phyloP scores from a whole-genome alignment of 352 stramenopile genomes.

The Globisporangium rhizosaccharum region DNA sequence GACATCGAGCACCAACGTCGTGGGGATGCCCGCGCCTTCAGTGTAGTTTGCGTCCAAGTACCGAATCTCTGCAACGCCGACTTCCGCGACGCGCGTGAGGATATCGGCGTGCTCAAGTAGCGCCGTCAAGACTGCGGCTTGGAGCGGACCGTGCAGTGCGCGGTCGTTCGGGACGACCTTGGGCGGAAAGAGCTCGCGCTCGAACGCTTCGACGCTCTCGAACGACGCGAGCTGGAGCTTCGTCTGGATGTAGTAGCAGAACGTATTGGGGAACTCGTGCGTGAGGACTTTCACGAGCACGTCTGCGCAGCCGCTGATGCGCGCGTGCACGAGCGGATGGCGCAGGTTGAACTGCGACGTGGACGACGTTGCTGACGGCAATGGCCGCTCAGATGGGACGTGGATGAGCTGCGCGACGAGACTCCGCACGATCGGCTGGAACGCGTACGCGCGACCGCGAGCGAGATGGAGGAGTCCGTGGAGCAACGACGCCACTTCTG shows the following conservation, averaged over 20 bases:
- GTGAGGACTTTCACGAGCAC: slow-evolving; percentile 63
- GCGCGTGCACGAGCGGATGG: slow-evolving; percentile 34
- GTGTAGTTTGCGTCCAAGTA: slow-evolving; percentile 59
- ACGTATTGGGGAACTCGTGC: slow-evolving; percentile 73
- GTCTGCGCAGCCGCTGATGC: slow-evolving; percentile 57
- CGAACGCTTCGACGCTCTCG: slow-evolving; percentile 65
- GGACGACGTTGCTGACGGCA: slow-evolving; percentile 33
- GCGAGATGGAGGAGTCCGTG: slow-evolving; percentile 66
- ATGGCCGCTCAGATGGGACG: slow-evolving; percentile 13
- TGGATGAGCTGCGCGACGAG: slow-evolving; percentile 49
- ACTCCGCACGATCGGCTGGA: slow-evolving; percentile 44
- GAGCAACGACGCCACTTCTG: slow-evolving; percentile 50
- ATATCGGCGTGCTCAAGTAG: slow-evolving; percentile 42
- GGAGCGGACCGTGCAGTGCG: slow-evolving; percentile 49
- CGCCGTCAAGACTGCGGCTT: slow-evolving; percentile 40
- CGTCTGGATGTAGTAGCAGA: slow-evolving; percentile 66
- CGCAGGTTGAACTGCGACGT: slow-evolving; percentile 37
- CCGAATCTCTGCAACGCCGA: slow-evolving; percentile 54
- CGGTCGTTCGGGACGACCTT: slow-evolving; percentile 45
- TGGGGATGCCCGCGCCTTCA: slow-evolving; percentile 38
- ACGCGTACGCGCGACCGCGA: slow-evolving; percentile 32
- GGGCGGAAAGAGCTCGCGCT: slow-evolving; percentile 57
- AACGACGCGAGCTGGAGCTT: slow-evolving; percentile 67
- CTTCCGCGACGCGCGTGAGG: slow-evolving; percentile 42
- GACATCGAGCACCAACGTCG: slow-evolving; percentile 48